Evolutionary conservation across 495 filamentous ascomycete genomes (phyloP).

Genomic region (Hypomontagnella submonticulosa): DNA sequence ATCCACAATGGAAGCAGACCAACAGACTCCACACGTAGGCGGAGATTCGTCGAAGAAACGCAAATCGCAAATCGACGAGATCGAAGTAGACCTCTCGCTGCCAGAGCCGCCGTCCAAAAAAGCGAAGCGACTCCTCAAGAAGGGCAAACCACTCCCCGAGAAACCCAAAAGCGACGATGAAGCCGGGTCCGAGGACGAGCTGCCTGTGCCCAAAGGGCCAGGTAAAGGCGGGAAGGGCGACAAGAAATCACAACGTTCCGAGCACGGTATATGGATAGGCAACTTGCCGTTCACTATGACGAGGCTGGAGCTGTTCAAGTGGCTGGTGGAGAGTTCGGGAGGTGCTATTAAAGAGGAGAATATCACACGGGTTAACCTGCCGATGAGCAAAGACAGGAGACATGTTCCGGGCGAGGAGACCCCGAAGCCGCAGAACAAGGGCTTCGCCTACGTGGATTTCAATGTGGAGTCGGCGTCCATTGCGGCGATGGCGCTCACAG

Average conservation of each 20-base stretch:
- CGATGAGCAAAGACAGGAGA: constrained; percentile 56
- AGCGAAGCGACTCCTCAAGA: constrained; percentile 81
- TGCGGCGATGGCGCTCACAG: constrained; percentile 79
- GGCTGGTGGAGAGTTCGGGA: constrained; percentile 73
- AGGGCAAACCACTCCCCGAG: constrained; percentile 66
- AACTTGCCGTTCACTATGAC: constrained; percentile 87
- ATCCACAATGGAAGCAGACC: constrained; percentile 18
- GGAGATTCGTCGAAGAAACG: constrained; percentile 67
- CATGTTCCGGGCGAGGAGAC: constrained; percentile 58
- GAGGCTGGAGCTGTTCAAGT: constrained; percentile 74
- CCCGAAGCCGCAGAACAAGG: constrained; percentile 67
- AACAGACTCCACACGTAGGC: neutral
- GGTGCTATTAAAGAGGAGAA: constrained; percentile 71
- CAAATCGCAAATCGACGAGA: constrained; percentile 75
- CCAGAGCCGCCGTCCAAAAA: constrained; percentile 97
- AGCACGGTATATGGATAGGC: constrained; percentile 93
- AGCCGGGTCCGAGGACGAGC: constrained; percentile 49
- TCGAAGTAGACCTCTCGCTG: constrained; percentile 87
- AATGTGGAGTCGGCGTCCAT: constrained; percentile 70
- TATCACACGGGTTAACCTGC: constrained; percentile 88
- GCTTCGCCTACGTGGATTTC: constrained; percentile 97
- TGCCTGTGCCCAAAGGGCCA: constrained; percentile 47
- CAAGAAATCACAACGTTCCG: constrained; percentile 71
- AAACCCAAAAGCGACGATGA: constrained; percentile 57
- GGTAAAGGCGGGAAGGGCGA: constrained; percentile 48